phyloP scores from a whole-genome alignment of 768 basidiomycete species.

The Holtermanniella nyarrowii region DNA sequence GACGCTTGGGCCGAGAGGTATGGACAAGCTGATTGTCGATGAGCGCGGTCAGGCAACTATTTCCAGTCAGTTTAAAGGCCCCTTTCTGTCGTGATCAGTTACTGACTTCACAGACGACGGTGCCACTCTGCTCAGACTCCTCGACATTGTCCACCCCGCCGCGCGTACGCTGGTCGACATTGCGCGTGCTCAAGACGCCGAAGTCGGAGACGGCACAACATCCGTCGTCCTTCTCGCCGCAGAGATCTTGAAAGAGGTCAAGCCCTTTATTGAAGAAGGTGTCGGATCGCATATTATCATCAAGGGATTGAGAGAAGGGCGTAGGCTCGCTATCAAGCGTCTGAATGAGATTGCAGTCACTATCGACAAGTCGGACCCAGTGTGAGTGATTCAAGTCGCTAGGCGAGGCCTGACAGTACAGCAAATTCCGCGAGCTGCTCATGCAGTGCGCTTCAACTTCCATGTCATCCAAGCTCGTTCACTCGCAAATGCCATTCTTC shows the following conservation, averaged over 20 bases:
- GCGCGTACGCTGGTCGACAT: slow-evolving; percentile 97
- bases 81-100: not conserved
- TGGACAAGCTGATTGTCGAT: slow-evolving; percentile 96
- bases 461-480: slow-evolving; percentile 99
- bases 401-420: slow-evolving; percentile 36
- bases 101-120: slow-evolving; percentile 57
- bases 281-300: slow-evolving; percentile 96
- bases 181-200: slow-evolving; percentile 95
- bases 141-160: slow-evolving; percentile 96
- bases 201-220: slow-evolving; percentile 98
- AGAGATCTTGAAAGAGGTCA: slow-evolving; percentile 85
- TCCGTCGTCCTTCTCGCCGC: slow-evolving; percentile 90
- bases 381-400: slow-evolving; percentile 52
- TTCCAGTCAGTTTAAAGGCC: slow-evolving; percentile 49
- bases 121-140: slow-evolving; percentile 90
- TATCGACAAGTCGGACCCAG: slow-evolving; percentile 79
- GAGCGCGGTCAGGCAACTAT: slow-evolving; percentile 94
- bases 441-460: slow-evolving; percentile 96
- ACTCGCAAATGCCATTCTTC: slow-evolving; percentile 98
- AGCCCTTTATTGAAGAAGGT: slow-evolving; percentile 86
- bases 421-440: slow-evolving; percentile 84
- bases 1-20: slow-evolving; percentile 94
- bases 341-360: slow-evolving; percentile 82
- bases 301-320: slow-evolving; percentile 85
- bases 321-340: slow-evolving; percentile 69